phyloP scores from a whole-genome alignment of 805 yeast species.

The Nakazawaea wyomingensis region DNA sequence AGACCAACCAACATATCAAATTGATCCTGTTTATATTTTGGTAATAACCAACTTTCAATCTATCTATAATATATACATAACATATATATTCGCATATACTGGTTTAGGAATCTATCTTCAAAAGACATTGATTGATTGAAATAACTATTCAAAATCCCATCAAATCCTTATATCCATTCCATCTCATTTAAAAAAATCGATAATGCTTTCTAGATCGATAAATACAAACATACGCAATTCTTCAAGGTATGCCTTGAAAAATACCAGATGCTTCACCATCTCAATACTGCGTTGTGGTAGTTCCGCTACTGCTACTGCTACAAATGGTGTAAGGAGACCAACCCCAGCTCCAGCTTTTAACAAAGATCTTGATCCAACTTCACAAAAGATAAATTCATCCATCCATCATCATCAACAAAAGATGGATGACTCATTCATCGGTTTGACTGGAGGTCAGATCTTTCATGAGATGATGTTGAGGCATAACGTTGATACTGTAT shows the following conservation, averaged over 20 bases:
- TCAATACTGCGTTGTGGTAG: neutral
- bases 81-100: too few species aligned
- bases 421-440: constrained; percentile 86
- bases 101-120: too few species aligned
- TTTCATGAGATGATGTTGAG: constrained; percentile 98
- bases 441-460: constrained; percentile 96
- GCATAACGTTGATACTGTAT: constrained; percentile 91
- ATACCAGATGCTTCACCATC: neutral
- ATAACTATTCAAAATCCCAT: neutral
- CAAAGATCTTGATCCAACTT: constrained; percentile 19
- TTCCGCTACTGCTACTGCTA: constrained; percentile 11
- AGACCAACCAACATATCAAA: too few species aligned
- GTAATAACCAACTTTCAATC: too few species aligned
- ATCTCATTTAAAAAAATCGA: neutral
- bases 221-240: constrained; percentile 7
- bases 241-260: neutral
- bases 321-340: constrained; percentile 21
- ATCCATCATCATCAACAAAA: constrained; percentile 17
- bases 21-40: too few species aligned
- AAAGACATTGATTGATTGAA: neutral
- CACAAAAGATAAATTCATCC: constrained; percentile 16
- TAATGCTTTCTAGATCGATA: constrained; percentile 10
- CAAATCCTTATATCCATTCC: neutral
- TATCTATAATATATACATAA: too few species aligned
- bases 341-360: constrained; percentile 50